Percentiles rank a stretch among this genome's conserved stretches.
Evolutionary conservation across 139 green algal genomes (phyloP).

Genomic region (Picochlorum sp.): DNA sequence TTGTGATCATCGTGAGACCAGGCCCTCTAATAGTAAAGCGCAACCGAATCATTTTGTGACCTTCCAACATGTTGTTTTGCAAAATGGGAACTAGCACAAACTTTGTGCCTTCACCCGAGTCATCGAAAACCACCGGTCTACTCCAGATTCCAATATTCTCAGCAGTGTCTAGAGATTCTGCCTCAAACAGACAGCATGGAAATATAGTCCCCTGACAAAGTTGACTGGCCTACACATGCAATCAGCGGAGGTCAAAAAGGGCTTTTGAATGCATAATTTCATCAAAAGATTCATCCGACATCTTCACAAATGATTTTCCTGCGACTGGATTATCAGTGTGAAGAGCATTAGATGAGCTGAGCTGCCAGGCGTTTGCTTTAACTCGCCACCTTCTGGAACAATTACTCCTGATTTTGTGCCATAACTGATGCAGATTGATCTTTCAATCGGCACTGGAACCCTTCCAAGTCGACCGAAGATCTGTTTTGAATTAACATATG

Average conservation of each 20-base stretch:
- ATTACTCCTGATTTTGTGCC: not conserved
- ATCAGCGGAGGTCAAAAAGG: no score
- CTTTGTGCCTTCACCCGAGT: not conserved
- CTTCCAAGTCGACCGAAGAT: conserved; percentile 54
- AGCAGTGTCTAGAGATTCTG: not conserved
- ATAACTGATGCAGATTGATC: not conserved
- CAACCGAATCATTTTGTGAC: conserved; percentile 1
- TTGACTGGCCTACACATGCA: conserved; percentile 7
- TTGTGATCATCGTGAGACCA: conserved; percentile 41
- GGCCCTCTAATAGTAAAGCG: conserved; percentile 30
- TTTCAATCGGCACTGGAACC: conserved; percentile 43
- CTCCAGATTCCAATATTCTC: not conserved
- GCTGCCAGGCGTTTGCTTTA: no score
- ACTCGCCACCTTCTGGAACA: no score
- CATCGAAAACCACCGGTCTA: not conserved
- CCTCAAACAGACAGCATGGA: conserved; percentile 10
- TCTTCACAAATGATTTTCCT: no score
- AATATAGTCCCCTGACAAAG: conserved; percentile 4
- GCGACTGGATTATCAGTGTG: no score
- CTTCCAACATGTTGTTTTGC: not conserved
- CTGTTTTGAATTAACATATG: conserved; percentile 65
- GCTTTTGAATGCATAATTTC: no score
- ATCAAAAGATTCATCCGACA: no score
- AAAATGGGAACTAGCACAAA: not conserved
- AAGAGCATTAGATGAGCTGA: no score